Evolutionary conservation across 768 basidiomycete species (phyloP).

Genomic region (Phallus indusiatus): DNA sequence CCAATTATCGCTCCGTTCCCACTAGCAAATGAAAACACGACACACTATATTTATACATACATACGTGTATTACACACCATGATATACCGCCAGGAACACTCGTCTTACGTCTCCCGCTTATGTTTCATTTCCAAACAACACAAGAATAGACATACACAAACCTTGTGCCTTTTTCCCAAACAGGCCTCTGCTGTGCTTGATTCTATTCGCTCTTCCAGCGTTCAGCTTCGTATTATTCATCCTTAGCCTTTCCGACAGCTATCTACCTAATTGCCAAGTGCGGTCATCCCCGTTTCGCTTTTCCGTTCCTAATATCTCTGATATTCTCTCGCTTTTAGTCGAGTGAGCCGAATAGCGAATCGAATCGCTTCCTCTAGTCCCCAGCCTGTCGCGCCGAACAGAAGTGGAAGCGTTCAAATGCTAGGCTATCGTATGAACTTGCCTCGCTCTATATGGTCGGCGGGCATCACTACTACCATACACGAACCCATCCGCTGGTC

Average conservation of each 20-base stretch:
- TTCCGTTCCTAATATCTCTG: not conserved
- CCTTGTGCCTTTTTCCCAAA: not conserved
- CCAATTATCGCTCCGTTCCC: not conserved
- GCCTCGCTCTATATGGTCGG: not conserved
- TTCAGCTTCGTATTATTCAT: not conserved
- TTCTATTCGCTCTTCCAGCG: not conserved
- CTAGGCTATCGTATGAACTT: not conserved
- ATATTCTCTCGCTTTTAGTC: not conserved
- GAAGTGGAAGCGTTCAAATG: not conserved
- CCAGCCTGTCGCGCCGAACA: not conserved
- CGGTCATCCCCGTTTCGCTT: not conserved
- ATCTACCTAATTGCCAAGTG: not conserved
- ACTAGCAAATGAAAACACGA: not conserved
- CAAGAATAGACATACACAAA: not conserved
- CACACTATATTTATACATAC: not conserved
- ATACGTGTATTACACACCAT: not conserved
- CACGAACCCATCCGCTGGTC: not conserved
- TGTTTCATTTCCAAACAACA: not conserved
- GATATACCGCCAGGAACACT: not conserved
- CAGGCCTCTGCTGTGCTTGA: not conserved
- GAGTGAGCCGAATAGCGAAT: not conserved
- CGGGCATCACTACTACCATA: not conserved
- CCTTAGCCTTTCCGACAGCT: not conserved
- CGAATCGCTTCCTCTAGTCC: not conserved
- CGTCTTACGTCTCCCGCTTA: not conserved